A percentile compares a stretch with the other conserved stretches of the same genome.
Evolutionary conservation across 73 alveolate species (phyloP).

Genomic region (Paramecium caudatum): DNA sequence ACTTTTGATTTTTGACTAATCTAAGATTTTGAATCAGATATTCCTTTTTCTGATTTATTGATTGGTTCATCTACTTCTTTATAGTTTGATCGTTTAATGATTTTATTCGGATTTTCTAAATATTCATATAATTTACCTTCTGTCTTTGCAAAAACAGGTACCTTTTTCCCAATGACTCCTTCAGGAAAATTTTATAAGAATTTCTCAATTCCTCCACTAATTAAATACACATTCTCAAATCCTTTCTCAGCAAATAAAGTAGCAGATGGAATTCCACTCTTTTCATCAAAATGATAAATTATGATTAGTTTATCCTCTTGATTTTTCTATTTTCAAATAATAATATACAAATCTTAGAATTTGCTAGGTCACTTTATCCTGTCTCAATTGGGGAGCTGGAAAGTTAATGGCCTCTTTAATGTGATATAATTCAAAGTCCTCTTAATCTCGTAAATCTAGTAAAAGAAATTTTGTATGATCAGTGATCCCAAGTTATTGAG

Average conservation of each 20-base stretch:
- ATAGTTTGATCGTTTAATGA: constrained; percentile 39
- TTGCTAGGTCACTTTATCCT: constrained; percentile 90
- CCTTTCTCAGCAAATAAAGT: constrained; percentile 87
- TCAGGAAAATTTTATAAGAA: constrained; percentile 82
- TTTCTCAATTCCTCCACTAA: constrained; percentile 90
- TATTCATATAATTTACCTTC: background rate
- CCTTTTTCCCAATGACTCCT: constrained; percentile 79
- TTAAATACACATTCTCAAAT: constrained; percentile 86
- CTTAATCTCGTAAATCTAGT: constrained; percentile 91
- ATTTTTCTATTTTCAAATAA: constrained; percentile 78
- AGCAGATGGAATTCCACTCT: constrained; percentile 88
- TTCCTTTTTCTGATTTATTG: constrained; percentile 30
- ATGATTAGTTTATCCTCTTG: constrained; percentile 89
- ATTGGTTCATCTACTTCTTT: constrained; percentile 26
- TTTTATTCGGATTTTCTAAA: constrained; percentile 34
- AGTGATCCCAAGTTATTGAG: constrained; percentile 87
- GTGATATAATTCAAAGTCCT: constrained; percentile 84
- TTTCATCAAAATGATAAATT: constrained; percentile 88
- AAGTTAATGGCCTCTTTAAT: constrained; percentile 85
- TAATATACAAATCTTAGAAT: constrained; percentile 80
- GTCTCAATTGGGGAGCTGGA: constrained; percentile 90
- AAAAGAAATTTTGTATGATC: constrained; percentile 85
- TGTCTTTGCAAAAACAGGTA: constrained; percentile 16
- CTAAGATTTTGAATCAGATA: constrained; percentile 53
- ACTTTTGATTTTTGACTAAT: background rate